A percentile compares a stretch with the other conserved stretches of the same genome.
Evolutionary conservation across 257 asterid species (phyloP).

Genomic region (Nicotiana noctiflora): DNA sequence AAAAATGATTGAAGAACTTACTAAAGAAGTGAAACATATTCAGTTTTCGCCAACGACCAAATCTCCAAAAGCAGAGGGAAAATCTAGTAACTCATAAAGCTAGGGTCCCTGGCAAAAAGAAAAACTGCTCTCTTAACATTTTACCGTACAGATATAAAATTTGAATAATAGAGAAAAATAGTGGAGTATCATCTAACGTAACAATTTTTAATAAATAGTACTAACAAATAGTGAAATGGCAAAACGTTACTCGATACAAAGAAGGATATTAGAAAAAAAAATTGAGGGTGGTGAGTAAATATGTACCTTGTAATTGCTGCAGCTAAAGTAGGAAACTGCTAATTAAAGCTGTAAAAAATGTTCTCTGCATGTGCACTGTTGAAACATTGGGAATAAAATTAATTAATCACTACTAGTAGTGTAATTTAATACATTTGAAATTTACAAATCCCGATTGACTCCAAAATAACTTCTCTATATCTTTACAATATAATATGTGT

Average conservation of each 20-base stretch:
- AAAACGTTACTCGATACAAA: background rate
- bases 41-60: background rate
- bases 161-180: background rate
- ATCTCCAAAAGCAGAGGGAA: background rate
- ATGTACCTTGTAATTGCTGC: background rate
- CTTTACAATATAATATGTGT: too few relatives aligned
- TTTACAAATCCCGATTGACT: slow-evolving; percentile 18
- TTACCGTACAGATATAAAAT: background rate
- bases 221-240: background rate
- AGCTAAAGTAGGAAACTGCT: background rate
- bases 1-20: background rate
- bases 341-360: background rate
- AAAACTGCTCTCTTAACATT: background rate
- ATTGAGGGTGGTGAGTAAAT: background rate
- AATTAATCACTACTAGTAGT: background rate
- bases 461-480: too few relatives aligned
- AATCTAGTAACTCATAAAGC: background rate
- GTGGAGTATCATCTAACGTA: background rate
- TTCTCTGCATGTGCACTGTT: background rate
- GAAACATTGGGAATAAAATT: background rate
- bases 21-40: background rate
- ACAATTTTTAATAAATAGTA: background rate
- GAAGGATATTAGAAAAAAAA: background rate
- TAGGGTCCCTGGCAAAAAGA: background rate
- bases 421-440: slow-evolving; percentile 10